Evolutionary conservation across 2,329 filamentous ascomycete genomes (phyloP).

Genomic region (Sphaerulina musiva): DNA sequence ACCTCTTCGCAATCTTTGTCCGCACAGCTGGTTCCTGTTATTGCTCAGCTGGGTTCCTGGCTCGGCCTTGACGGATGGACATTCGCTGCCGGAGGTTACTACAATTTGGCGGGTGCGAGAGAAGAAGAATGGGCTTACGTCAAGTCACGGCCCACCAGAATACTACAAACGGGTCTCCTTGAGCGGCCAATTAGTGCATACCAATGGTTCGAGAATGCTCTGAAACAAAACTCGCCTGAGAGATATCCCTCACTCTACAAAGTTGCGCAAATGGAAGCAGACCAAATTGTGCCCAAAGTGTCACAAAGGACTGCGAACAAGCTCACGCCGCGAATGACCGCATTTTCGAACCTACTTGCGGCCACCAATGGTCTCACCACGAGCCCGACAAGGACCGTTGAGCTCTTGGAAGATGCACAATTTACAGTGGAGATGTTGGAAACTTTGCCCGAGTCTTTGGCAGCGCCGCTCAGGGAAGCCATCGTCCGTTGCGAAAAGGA

Average conservation of each 20-base stretch:
- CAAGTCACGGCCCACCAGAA: constrained; percentile 18
- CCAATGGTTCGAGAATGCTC: constrained; percentile 30
- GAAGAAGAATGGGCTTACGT: constrained; percentile 42
- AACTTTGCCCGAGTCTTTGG: constrained; percentile 77
- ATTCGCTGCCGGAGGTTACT: constrained; percentile 48
- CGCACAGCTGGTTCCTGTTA: constrained; percentile 55
- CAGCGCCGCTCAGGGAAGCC: constrained; percentile 71
- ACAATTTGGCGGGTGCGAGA: constrained; percentile 54
- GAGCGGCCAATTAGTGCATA: constrained; percentile 26
- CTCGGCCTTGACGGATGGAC: constrained; percentile 65
- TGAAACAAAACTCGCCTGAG: constrained; percentile 16
- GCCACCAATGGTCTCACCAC: constrained; percentile 22
- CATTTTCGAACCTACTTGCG: constrained; percentile 23
- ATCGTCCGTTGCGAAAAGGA: constrained; percentile 78
- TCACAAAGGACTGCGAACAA: constrained; percentile 10
- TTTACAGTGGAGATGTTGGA: constrained; percentile 65
- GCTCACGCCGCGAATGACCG: constrained; percentile 23
- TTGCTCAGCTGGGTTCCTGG: constrained; percentile 78
- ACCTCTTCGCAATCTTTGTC: neutral
- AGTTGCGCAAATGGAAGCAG: constrained; percentile 22
- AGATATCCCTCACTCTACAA: constrained; percentile 23
- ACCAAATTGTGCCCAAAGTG: neutral
- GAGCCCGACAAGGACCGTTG: constrained; percentile 23
- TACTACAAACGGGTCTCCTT: constrained; percentile 18
- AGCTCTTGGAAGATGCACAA: constrained; percentile 64